A percentile compares a stretch with the other conserved stretches of the same genome.
phyloP scores from a whole-genome alignment of 2,329 filamentous ascomycete species.

The Plenodomus biglobosus region DNA sequence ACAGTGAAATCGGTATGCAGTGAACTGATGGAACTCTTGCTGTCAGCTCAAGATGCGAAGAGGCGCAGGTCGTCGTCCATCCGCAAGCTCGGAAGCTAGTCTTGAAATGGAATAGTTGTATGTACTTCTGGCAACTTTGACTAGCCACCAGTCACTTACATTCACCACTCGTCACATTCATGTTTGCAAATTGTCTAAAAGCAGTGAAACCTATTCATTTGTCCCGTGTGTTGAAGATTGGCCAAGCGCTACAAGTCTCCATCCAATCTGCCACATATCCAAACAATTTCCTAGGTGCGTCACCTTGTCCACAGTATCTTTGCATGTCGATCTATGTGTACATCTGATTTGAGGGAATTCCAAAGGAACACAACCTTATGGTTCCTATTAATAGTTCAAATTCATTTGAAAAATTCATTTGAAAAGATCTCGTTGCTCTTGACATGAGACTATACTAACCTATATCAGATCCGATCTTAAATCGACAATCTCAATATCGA shows the following conservation, averaged over 20 bases:
- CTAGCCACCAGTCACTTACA: neutral
- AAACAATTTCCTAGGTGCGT: constrained; percentile 16
- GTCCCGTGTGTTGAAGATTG: neutral
- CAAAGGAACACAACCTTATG: too few species aligned
- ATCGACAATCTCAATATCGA: neutral
- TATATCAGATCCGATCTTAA: neutral
- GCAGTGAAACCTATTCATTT: neutral
- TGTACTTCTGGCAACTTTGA: constrained; percentile 5
- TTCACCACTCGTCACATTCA: constrained; percentile 8
- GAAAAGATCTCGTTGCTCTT: too few species aligned
- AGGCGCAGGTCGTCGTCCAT: neutral
- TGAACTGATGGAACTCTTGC: neutral
- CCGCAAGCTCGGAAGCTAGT: constrained; percentile 8
- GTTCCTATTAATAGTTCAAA: too few species aligned
- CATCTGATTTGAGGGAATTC: neutral
- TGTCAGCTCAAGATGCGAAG: neutral
- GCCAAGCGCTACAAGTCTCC: neutral
- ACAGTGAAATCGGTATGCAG: constrained; percentile 3
- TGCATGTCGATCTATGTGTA: neutral
- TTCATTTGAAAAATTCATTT: too few species aligned
- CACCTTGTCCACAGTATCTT: neutral
- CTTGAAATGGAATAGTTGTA: constrained; percentile 8
- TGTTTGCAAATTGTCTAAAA: constrained; percentile 11
- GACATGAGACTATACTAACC: too few species aligned
- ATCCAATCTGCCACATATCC: neutral